phyloP scores from a whole-genome alignment of 2,329 filamentous ascomycete species.

The Cladosporium sp. region DNA sequence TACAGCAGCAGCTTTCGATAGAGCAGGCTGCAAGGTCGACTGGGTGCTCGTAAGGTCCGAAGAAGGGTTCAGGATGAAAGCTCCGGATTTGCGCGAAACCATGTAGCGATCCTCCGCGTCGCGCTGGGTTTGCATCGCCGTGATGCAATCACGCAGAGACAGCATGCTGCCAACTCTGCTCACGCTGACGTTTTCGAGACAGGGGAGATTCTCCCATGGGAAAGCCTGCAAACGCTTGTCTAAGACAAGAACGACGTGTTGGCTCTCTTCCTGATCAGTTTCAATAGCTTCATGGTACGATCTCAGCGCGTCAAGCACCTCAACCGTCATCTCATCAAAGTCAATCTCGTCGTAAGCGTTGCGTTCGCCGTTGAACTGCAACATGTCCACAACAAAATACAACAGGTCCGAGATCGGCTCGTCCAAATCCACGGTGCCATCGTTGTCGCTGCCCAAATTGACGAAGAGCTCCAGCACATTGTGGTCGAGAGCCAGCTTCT shows the following conservation, averaged over 20 bases:
- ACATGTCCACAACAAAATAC: constrained; percentile 92
- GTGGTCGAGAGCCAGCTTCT: constrained; percentile 53
- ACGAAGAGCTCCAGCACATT: constrained; percentile 83
- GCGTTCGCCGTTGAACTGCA: constrained; percentile 92
- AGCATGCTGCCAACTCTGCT: constrained; percentile 85
- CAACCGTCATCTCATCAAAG: constrained; percentile 85
- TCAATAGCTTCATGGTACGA: constrained; percentile 62
- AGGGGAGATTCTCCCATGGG: constrained; percentile 93
- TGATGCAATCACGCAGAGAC: constrained; percentile 71
- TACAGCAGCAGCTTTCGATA: constrained; percentile 43
- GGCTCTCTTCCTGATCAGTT: constrained; percentile 30
- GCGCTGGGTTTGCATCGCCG: constrained; percentile 45
- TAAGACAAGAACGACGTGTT: constrained; percentile 81
- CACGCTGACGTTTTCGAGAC: constrained; percentile 71
- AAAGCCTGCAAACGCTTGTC: constrained; percentile 89
- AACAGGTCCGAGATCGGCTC: constrained; percentile 87
- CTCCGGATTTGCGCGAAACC: constrained; percentile 55
- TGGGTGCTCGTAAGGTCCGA: constrained; percentile 80
- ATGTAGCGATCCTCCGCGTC: constrained; percentile 28
- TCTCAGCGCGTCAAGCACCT: constrained; percentile 78
- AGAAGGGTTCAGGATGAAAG: constrained; percentile 86
- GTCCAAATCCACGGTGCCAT: constrained; percentile 69
- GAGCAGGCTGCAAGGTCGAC: constrained; percentile 63
- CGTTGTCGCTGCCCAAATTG: constrained; percentile 70
- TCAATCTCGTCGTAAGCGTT: constrained; percentile 98